phyloP scores from a whole-genome alignment of 441 rosid genomes.

The Eutrema salsugineum region DNA sequence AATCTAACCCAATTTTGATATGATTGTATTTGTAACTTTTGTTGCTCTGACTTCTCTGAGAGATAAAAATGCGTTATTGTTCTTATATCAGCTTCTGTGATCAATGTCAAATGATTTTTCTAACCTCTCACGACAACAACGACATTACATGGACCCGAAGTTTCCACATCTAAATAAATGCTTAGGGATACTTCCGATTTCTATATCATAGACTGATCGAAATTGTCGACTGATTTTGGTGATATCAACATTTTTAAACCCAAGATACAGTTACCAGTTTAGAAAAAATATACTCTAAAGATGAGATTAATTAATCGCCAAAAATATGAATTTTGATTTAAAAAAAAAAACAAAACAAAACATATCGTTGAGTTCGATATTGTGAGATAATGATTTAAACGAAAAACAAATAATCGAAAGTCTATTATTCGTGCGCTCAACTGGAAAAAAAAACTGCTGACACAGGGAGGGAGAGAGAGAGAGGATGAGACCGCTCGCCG shows the following conservation, averaged over 20 bases:
- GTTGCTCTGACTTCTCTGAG: background rate
- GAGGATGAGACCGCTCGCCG: constrained; percentile 38
- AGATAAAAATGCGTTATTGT: background rate
- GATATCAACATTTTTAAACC: no score
- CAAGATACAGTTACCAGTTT: no score
- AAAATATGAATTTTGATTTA: background rate
- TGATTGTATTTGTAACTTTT: background rate
- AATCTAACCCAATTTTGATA: constrained; percentile 28
- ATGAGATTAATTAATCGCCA: no score
- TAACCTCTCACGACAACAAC: no score
- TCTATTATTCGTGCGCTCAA: constrained; percentile 19
- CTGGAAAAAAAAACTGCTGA: constrained; percentile 21
- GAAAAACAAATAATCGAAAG: background rate
- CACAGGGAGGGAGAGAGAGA: constrained; percentile 1
- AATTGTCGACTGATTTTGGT: no score
- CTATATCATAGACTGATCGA: no score
- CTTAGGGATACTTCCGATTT: no score
- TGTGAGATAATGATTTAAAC: background rate
- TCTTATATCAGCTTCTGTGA: background rate
- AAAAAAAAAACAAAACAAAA: background rate
- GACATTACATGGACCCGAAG: no score
- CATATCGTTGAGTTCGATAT: background rate
- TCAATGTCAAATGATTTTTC: no score
- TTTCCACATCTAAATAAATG: no score
- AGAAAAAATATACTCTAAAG: no score